phyloP scores from a whole-genome alignment of 108 stramenopile species.

The Pseudonitzschia multiseries region DNA sequence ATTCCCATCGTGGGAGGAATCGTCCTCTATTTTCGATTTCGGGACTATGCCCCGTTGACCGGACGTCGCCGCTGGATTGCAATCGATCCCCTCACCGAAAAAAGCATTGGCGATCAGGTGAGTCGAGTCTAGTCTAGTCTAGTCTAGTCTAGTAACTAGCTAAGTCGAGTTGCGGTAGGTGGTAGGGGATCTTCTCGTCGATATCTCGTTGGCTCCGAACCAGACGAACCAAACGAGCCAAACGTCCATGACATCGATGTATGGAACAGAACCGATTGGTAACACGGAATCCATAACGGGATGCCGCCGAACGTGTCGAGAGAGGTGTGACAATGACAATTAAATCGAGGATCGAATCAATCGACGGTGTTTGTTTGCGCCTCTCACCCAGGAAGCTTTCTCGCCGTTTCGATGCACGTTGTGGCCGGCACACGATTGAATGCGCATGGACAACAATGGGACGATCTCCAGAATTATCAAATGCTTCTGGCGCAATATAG shows the following conservation, averaged over 20 bases:
- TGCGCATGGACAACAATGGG: too few species aligned
- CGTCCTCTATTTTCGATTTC: conserved; percentile 53
- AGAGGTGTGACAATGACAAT: too few species aligned
- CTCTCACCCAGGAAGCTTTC: too few species aligned
- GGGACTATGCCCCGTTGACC: conserved; percentile 74
- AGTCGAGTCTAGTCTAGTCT: background rate
- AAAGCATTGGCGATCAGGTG: conserved; percentile 48
- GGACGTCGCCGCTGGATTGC: conserved; percentile 68
- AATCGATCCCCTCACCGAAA: conserved; percentile 54
- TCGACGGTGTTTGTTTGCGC: too few species aligned
- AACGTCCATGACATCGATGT: too few species aligned
- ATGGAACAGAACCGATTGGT: too few species aligned
- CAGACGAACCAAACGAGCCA: background rate
- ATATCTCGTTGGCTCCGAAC: background rate
- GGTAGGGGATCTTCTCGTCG: too few species aligned
- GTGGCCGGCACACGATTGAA: too few species aligned
- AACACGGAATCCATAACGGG: too few species aligned
- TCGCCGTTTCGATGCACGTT: too few species aligned
- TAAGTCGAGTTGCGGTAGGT: background rate
- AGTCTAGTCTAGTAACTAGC: background rate
- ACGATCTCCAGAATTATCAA: conserved; percentile 41
- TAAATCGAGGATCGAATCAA: too few species aligned
- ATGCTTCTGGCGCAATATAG: conserved; percentile 48
- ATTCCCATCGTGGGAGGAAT: conserved; percentile 37
- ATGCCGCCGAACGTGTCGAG: too few species aligned